Conservation (phyloP, 2,329 filamentous ascomycete species). For the Colletotrichum eremochloae region DNA sequence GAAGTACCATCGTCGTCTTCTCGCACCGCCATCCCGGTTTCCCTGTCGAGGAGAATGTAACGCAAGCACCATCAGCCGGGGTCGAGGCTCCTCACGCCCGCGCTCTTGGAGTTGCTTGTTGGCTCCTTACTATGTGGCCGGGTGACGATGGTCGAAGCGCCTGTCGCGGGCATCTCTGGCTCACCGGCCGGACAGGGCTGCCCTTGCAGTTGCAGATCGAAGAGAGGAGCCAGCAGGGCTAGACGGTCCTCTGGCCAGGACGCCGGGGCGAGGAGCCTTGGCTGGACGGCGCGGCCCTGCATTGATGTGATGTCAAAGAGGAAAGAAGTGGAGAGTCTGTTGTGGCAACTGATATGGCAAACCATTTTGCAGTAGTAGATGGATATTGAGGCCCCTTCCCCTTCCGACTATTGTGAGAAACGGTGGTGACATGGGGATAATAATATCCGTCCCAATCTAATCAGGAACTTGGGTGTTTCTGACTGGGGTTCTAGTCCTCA, state of each 20-base stretch:
- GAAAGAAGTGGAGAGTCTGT: conserved; percentile 17
- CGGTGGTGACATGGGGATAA: not conserved
- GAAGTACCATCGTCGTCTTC: not conserved
- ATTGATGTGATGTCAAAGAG: conserved; percentile 1
- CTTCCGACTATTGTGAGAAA: not conserved
- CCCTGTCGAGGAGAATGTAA: not conserved
- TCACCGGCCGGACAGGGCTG: conserved; percentile 11
- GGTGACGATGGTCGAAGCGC: not conserved
- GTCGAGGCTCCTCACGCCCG: not conserved
- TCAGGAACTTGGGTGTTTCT: not conserved
- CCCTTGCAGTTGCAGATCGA: conserved; percentile 21
- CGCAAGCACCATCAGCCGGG: not conserved
- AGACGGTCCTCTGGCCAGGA: not conserved
- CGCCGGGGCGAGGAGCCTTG: not conserved
- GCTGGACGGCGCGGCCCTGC: conserved; percentile 2
- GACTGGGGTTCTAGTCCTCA: not conserved
- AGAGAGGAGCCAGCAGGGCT: not conserved
- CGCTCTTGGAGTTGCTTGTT: not conserved
- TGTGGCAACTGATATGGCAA: not conserved
- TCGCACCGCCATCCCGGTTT: not conserved
- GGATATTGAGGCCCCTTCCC: not conserved
- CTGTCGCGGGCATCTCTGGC: not conserved
- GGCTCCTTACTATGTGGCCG: not conserved
- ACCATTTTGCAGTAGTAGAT: conserved; percentile 1
- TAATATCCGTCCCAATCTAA: not conserved